These are phyloP conservation scores for Vitrella brassicaformis DNA, from an alignment of 73 alveolate genomes.

Conservation along the genomic window DNA sequence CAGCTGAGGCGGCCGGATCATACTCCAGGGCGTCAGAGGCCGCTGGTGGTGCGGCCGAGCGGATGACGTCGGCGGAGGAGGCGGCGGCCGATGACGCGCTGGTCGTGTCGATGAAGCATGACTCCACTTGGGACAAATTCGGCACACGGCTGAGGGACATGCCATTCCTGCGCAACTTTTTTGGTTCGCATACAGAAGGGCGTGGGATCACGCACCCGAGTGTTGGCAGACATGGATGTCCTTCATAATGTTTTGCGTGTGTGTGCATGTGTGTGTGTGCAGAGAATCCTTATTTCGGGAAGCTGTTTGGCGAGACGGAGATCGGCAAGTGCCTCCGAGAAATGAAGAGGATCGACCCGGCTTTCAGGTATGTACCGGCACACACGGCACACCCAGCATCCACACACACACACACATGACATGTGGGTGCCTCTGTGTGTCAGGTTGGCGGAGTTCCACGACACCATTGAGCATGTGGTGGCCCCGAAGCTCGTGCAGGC, in stretches of 20 bases:
- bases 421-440: neutral
- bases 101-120: neutral
- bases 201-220: no score
- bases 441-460: neutral
- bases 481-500: neutral
- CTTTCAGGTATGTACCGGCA: neutral
- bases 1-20: neutral
- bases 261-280: no score
- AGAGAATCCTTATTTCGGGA: neutral
- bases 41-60: neutral
- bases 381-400: neutral
- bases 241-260: no score
- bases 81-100: neutral
- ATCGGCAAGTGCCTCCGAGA: neutral
- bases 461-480: neutral
- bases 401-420: neutral
- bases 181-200: no score
- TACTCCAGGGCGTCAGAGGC: neutral
- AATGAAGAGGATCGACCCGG: neutral
- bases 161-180: neutral
- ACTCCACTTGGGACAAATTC: neutral
- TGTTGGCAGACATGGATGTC: no score
- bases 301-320: neutral
- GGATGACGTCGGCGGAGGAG: neutral
- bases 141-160: neutral